Base-by-base conservation (phyloP, 2,329 filamentous ascomycete genomes). In the Thermochaetoides dissita region DNA sequence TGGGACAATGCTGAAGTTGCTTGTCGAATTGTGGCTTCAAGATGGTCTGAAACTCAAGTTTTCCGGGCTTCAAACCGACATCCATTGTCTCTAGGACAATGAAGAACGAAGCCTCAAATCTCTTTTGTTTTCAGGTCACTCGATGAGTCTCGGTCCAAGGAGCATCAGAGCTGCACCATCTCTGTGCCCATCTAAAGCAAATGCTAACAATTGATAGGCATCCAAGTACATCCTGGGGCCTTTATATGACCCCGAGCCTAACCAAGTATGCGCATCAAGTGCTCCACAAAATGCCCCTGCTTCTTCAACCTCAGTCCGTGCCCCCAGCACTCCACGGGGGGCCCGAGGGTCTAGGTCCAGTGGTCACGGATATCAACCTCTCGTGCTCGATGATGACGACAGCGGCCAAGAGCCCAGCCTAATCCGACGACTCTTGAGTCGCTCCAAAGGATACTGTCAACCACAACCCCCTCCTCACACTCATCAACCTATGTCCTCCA, bases 151-250 rank as follows among this genome's bases (percentile, higher is more conserved):
- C 17, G 17, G 5, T 24, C 17, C 17, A 24, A 5, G 17, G 17
- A 24, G 17, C 17, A 24, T 24, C 17, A 24, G 17, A 24, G 5
- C 17, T 24, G 17, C 5, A 24, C 17, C 17, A 24, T 24, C 17
- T 24, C 17, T 5, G 5, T 24, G 17, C 17, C 17, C 3, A 24
- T 24, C 3, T 5, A 24, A 24, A 24, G 17, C 17, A 24, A 24
- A 24, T 24, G 17, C 17, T 24, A 5, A 24, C 32, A 3, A 9
- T 34, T 34, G n/a, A 45, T 55, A 84, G 80, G 77, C 79, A 36
- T 65, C 69, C 41, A 71, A 74, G 53, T 78, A 81, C 55, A 65
- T 86, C 36, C 72, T 85, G 49, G 78, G 82, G 52, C 82, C 81
- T 49, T 64, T 86, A 47, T 76, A 68, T 52, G 79, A 70, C 17